Percentiles rank a stretch among this genome's conserved stretches.
Conservation (phyloP, 306 rosid genomes). For the Abrus precatorius region DNA sequence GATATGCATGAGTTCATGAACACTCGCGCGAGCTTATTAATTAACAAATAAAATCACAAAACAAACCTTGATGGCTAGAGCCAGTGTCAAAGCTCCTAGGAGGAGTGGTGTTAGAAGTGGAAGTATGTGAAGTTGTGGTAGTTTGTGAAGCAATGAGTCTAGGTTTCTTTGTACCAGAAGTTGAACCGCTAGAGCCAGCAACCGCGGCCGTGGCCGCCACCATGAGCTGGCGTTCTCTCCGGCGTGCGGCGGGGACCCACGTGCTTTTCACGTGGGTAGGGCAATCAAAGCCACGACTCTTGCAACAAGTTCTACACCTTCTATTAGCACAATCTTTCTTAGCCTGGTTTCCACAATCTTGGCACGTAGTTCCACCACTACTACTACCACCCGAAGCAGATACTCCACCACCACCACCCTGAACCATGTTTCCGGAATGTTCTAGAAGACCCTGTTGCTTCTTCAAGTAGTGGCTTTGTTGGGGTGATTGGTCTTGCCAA, state of each 20-base stretch:
- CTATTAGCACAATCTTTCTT: slow-evolving; percentile 89
- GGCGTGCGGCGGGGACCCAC: slow-evolving; percentile 93
- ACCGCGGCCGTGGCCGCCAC: slow-evolving; percentile 25
- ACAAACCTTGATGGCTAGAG: slow-evolving; percentile 91
- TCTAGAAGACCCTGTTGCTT: slow-evolving; percentile 51
- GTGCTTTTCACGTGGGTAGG: slow-evolving; percentile 95
- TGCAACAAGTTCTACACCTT: slow-evolving; percentile 93
- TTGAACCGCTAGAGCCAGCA: slow-evolving; percentile 74
- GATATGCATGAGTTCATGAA: neutral
- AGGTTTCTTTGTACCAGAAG: slow-evolving; percentile 85
- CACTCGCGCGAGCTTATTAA: neutral
- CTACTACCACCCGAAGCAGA: slow-evolving; percentile 50
- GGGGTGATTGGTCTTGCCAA: slow-evolving; percentile 72
- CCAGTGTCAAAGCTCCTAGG: slow-evolving; percentile 94
- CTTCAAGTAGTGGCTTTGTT: slow-evolving; percentile 63
- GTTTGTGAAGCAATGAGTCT: slow-evolving; percentile 80
- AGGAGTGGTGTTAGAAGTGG: slow-evolving; percentile 94
- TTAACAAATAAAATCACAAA: no score
- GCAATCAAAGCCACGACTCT: slow-evolving; percentile 91
- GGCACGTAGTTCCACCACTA: slow-evolving; percentile 70
- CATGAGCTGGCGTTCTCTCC: slow-evolving; percentile 83
- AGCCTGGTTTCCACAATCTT: slow-evolving; percentile 96
- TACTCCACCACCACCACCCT: slow-evolving; percentile 47
- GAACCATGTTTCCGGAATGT: slow-evolving; percentile 54
- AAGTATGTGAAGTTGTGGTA: slow-evolving; percentile 79